Evolutionary conservation across 306 rosid genomes (phyloP).

Genomic region (Gastrolobium villosum): DNA sequence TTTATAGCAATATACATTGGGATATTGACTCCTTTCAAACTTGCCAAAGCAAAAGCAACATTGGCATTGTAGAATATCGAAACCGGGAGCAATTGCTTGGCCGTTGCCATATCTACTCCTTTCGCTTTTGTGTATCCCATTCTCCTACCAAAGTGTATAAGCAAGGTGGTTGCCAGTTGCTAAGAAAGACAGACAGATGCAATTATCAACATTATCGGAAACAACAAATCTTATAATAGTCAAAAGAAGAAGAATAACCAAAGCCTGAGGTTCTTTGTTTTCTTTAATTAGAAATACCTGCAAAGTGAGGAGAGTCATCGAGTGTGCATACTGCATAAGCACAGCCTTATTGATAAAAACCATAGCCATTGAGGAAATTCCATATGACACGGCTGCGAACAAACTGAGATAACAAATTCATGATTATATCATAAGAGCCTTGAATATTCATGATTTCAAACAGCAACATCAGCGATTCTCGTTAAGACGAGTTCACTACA

Average conservation of each 20-base stretch:
- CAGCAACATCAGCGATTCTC: neutral
- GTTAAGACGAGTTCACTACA: neutral
- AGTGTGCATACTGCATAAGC: constrained; percentile 85
- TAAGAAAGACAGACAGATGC: constrained; percentile 44
- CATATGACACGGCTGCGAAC: constrained; percentile 87
- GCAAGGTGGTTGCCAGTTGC: constrained; percentile 85
- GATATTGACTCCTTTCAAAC: constrained; percentile 96
- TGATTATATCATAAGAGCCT: constrained; percentile 33
- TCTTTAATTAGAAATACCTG: constrained; percentile 63
- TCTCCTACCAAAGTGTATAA: constrained; percentile 75
- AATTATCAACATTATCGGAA: constrained; percentile 2
- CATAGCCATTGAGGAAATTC: constrained; percentile 95
- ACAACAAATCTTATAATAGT: constrained; percentile 8
- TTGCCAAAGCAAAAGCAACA: constrained; percentile 96
- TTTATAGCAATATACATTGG: constrained; percentile 98
- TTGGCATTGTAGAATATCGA: constrained; percentile 94
- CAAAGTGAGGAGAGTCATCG: constrained; percentile 90
- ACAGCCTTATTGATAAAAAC: constrained; percentile 97
- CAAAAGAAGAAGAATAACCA: neutral
- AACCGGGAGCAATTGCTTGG: constrained; percentile 78
- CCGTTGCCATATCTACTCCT: constrained; percentile 73
- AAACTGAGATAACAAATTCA: constrained; percentile 60
- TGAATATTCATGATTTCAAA: neutral
- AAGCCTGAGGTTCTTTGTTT: neutral
- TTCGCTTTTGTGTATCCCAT: constrained; percentile 79